Conservation (phyloP, 176 grass and related monocot species). For the Oryza meyeriana region DNA sequence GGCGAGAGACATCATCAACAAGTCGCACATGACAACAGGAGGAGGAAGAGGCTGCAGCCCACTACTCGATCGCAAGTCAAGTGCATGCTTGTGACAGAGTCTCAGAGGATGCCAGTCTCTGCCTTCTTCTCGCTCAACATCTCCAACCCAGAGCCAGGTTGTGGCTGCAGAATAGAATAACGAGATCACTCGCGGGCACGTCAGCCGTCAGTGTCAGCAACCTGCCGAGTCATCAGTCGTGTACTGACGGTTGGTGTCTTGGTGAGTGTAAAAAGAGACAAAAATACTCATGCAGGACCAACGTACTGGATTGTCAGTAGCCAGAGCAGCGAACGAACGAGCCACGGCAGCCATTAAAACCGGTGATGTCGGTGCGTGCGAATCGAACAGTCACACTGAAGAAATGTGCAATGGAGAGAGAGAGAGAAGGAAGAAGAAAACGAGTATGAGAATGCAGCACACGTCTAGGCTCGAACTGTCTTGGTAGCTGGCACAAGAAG, state of each 20-base stretch:
- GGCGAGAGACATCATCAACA: neutral
- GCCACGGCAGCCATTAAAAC: neutral
- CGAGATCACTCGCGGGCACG: neutral
- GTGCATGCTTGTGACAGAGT: neutral
- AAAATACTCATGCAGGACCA: neutral
- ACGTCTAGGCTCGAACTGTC: conserved; percentile 32
- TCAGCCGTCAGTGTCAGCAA: neutral
- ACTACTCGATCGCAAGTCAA: neutral
- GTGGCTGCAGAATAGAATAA: neutral
- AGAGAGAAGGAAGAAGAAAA: neutral
- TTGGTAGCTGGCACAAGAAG: conserved; percentile 47
- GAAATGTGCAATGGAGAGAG: neutral
- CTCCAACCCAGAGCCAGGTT: neutral
- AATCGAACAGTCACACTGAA: neutral
- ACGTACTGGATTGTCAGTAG: neutral
- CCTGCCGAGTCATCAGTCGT: neutral
- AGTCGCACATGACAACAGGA: neutral
- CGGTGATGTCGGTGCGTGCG: neutral
- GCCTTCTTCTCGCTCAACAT: neutral
- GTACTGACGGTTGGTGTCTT: neutral
- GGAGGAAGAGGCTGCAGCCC: neutral
- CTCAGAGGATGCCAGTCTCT: neutral
- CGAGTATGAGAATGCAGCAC: neutral
- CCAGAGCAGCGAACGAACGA: neutral
- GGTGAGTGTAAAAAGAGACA: neutral